phyloP scores from a whole-genome alignment of 495 filamentous ascomycete species.

The Podospora pseudoanserina region DNA sequence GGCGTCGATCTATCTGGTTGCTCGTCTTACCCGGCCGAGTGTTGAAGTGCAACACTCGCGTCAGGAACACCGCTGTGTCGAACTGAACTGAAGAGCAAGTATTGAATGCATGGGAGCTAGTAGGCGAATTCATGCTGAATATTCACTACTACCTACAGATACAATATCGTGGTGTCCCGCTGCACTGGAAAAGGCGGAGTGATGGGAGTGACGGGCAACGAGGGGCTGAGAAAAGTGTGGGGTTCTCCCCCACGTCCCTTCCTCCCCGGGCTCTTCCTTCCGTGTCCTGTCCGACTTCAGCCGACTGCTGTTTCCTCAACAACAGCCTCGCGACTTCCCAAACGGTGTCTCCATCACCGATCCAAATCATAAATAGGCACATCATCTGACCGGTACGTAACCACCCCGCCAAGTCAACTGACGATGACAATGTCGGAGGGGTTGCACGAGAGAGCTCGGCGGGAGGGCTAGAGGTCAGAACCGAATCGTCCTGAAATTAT shows the following conservation, averaged over 20 bases:
- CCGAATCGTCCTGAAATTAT: conserved; percentile 4
- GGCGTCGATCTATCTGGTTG: conserved; percentile 1
- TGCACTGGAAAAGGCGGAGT: neutral
- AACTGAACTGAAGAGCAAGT: neutral
- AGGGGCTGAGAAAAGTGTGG: conserved; percentile 6
- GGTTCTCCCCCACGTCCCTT: conserved; percentile 1
- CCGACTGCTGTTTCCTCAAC: neutral
- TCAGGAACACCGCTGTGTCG: neutral
- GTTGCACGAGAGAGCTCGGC: neutral
- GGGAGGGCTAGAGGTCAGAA: neutral
- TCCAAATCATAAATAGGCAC: neutral
- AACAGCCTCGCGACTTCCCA: neutral
- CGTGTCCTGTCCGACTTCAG: neutral
- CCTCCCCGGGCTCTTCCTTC: neutral
- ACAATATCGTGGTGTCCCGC: neutral
- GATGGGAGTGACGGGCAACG: neutral
- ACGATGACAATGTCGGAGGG: neutral
- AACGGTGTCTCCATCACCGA: neutral
- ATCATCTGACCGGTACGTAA: neutral
- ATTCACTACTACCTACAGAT: neutral
- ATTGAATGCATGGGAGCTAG: neutral
- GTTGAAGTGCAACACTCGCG: neutral
- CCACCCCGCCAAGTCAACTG: neutral
- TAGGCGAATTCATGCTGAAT: neutral
- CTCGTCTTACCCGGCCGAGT: neutral